phyloP scores from a whole-genome alignment of 371 early-diverging fungal species.

The Scutellospora calospora region DNA sequence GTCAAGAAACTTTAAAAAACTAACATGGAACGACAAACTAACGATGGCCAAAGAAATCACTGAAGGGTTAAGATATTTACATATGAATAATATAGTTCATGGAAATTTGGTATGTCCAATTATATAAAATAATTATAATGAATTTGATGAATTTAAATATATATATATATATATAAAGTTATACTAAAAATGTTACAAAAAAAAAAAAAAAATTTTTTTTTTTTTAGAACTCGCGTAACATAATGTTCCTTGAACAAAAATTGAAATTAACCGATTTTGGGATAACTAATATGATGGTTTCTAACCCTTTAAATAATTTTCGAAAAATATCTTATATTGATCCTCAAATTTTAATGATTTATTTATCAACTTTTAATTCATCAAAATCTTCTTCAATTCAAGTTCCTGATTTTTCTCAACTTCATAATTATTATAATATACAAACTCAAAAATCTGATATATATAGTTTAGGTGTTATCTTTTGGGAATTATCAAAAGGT shows the following conservation, averaged over 20 bases:
- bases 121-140: too few relatives aligned
- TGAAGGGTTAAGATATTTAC: constrained; percentile 9
- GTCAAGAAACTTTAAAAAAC: background rate
- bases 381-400: too few relatives aligned
- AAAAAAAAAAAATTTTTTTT: background rate
- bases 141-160: too few relatives aligned
- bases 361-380: too few relatives aligned
- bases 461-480: constrained; percentile 17
- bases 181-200: too few relatives aligned
- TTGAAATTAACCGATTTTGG: constrained; percentile 15
- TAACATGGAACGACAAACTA: constrained; percentile 17
- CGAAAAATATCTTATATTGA: background rate
- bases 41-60: constrained; percentile 1
- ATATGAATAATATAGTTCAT: constrained; percentile 6
- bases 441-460: background rate
- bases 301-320: background rate
- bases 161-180: too few relatives aligned
- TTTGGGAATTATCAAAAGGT: constrained; percentile 23
- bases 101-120: constrained; percentile 36
- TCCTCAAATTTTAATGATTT: background rate
- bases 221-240: background rate
- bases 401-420: too few relatives aligned
- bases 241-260: background rate
- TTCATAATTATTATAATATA: background rate
- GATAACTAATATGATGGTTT: background rate